These are phyloP conservation scores for Ceratobasidium sp. DNA, from an alignment of 1,284 basidiomycete genomes.

Conservation along the genomic window DNA sequence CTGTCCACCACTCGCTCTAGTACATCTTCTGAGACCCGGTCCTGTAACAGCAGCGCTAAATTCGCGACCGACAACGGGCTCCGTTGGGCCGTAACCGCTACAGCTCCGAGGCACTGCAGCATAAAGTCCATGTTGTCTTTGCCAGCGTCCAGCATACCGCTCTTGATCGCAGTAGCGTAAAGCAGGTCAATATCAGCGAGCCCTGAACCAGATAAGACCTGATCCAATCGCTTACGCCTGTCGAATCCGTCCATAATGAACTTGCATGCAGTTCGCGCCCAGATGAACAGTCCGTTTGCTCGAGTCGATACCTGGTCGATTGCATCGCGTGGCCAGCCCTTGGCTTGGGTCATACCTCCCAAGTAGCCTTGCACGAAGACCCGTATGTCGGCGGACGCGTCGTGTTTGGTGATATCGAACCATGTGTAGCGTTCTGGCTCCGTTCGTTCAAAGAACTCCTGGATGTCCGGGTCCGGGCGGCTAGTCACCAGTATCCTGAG, in stretches of 20 bases:
- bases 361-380: not conserved
- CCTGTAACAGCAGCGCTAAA: not conserved
- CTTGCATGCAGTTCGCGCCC: too few relatives aligned
- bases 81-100: not conserved
- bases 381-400: not conserved
- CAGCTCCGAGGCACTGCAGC: not conserved
- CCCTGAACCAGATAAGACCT: too few relatives aligned
- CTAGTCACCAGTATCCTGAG: constrained; percentile 35
- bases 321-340: constrained; percentile 3
- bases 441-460: not conserved
- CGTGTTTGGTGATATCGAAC: not conserved
- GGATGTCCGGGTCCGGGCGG: constrained; percentile 20
- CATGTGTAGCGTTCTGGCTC: too few relatives aligned
- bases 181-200: not conserved
- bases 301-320: constrained; percentile 36
- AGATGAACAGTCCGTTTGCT: too few relatives aligned
- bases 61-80: not conserved
- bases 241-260: not conserved
- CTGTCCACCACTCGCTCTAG: not conserved
- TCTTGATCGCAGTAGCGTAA: not conserved
- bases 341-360: too few relatives aligned
- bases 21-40: not conserved
- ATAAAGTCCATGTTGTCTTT: not conserved
- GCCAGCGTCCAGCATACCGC: not conserved
- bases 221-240: not conserved